Conservation (phyloP, 441 rosid species). For the Brassica hybrid region DNA sequence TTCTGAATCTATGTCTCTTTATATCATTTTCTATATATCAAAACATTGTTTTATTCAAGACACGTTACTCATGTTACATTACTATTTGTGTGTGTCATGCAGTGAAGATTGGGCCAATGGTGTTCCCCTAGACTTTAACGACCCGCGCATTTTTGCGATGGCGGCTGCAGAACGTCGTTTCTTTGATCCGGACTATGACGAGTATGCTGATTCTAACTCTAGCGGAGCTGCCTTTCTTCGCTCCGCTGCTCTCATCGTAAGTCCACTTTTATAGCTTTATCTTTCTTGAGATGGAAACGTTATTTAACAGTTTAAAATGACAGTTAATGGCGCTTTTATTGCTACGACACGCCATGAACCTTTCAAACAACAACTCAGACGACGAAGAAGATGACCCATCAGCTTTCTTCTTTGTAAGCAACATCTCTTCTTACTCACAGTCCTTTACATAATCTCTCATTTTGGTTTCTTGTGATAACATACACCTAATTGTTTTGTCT, state of each 20-base stretch:
- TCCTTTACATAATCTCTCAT: neutral
- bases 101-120: conserved; percentile 65
- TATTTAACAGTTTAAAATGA: conserved; percentile 24
- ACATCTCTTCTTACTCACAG: conserved; percentile 2
- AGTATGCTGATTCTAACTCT: conserved; percentile 61
- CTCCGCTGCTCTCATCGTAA: conserved; percentile 70
- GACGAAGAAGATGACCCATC: conserved; percentile 58
- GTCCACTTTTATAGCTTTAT: conserved; percentile 2
- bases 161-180: conserved; percentile 73
- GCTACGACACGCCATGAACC: conserved; percentile 64
- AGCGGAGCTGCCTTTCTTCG: conserved; percentile 78
- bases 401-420: conserved; percentile 58
- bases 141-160: conserved; percentile 69
- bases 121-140: conserved; percentile 60
- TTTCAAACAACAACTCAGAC: too few species aligned
- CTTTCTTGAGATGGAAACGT: conserved; percentile 11
- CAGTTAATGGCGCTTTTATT: conserved; percentile 76
- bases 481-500: neutral
- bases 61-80: conserved; percentile 9
- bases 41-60: neutral
- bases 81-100: neutral
- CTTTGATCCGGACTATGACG: conserved; percentile 67
- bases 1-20: neutral
- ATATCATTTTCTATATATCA: neutral
- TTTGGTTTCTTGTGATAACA: neutral